phyloP scores from a whole-genome alignment of 257 asterid species.

The Salvia rosmarinus region DNA sequence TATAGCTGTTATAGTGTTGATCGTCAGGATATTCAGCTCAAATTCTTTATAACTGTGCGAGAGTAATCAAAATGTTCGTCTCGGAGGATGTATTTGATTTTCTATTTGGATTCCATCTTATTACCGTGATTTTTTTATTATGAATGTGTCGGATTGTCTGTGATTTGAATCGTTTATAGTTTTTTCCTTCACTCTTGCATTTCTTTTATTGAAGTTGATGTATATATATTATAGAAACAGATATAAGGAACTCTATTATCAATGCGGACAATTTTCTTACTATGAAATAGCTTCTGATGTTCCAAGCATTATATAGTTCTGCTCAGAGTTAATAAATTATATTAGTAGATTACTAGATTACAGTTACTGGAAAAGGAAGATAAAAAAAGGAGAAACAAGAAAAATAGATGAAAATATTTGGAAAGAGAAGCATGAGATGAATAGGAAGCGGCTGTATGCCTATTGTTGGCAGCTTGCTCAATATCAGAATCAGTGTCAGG shows the following conservation, averaged over 20 bases:
- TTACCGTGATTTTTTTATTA: background rate
- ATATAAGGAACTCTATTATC: slow-evolving; percentile 1
- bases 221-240: slow-evolving; percentile 4
- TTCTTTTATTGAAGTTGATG: background rate
- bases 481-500: background rate
- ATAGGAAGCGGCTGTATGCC: background rate
- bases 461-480: background rate
- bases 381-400: background rate
- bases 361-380: background rate
- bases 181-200: background rate
- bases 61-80: background rate
- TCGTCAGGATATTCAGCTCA: background rate
- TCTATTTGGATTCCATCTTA: background rate
- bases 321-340: background rate
- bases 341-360: background rate
- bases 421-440: slow-evolving; percentile 4
- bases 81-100: slow-evolving; percentile 9
- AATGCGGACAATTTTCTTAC: background rate
- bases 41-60: background rate
- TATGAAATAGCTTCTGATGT: slow-evolving; percentile 17
- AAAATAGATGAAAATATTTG: background rate
- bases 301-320: background rate
- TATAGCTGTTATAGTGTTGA: background rate
- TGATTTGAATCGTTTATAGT: background rate
- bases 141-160: background rate